Evolutionary conservation across 495 filamentous ascomycete genomes (phyloP).

Genomic region (Pseudevernia furfuracea): DNA sequence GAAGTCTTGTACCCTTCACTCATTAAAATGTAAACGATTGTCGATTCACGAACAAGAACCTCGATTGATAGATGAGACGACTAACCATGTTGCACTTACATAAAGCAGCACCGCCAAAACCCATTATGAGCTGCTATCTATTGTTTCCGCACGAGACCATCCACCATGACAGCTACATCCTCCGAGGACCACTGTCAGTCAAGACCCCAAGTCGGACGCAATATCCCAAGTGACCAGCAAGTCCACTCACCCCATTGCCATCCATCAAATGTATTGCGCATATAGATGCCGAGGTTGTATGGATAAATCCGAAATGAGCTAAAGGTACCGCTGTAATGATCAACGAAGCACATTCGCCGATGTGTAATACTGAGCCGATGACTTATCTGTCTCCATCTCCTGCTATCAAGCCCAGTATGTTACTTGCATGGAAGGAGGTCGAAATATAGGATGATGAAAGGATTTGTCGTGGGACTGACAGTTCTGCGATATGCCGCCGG

Average conservation of each 20-base stretch:
- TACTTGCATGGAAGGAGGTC: background rate
- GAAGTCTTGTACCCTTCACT: background rate
- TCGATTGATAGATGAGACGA: slow-evolving; percentile 19
- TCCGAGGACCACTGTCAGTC: slow-evolving; percentile 16
- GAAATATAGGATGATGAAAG: background rate
- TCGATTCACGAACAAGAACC: background rate
- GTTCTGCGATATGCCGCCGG: background rate
- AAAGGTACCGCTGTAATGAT: slow-evolving; percentile 10
- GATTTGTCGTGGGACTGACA: background rate
- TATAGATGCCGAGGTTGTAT: background rate
- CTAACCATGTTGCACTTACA: slow-evolving; percentile 29
- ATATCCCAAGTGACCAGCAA: slow-evolving; percentile 17
- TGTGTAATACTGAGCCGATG: slow-evolving; percentile 8
- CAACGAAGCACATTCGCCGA: slow-evolving; percentile 10
- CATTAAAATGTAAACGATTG: background rate
- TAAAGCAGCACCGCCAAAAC: slow-evolving; percentile 19
- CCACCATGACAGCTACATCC: slow-evolving; percentile 8
- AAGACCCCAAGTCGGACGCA: slow-evolving; percentile 20
- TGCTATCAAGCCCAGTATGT: slow-evolving; percentile 1
- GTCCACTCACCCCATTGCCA: slow-evolving; percentile 25
- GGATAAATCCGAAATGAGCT: background rate
- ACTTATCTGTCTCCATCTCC: slow-evolving; percentile 19
- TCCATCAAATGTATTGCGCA: background rate
- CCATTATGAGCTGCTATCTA: slow-evolving; percentile 18
- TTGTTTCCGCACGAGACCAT: background rate